These are phyloP conservation scores for Termitomyces bulborhizus DNA, from an alignment of 768 basidiomycete species.

Conservation along the genomic window DNA sequence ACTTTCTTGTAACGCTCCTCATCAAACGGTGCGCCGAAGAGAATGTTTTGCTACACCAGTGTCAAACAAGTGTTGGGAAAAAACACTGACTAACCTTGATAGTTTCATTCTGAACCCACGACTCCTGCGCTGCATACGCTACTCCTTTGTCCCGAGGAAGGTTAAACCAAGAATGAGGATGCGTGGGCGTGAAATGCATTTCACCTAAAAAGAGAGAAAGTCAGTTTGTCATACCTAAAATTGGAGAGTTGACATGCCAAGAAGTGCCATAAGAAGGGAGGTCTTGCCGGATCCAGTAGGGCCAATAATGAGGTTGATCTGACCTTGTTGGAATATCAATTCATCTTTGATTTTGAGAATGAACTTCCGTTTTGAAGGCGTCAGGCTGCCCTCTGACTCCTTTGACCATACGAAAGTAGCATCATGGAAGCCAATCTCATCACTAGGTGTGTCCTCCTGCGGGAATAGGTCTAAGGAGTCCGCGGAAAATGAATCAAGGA, in stretches of 20 bases:
- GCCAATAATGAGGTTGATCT: conserved; percentile 54
- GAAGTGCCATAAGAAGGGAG: conserved; percentile 57
- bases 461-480: conserved; percentile 10
- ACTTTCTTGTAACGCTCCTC: conserved; percentile 75
- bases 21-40: conserved; percentile 74
- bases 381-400: conserved; percentile 21
- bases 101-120: conserved; percentile 81
- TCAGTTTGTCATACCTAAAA: not conserved
- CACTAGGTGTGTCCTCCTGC: conserved; percentile 9
- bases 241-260: conserved; percentile 23
- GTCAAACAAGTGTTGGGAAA: not conserved
- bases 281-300: conserved; percentile 62
- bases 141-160: conserved; percentile 66
- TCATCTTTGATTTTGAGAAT: conserved; percentile 46
- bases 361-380: conserved; percentile 42
- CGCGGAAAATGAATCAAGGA: conserved; percentile 35
- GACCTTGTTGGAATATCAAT: conserved; percentile 44
- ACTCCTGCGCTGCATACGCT: conserved; percentile 78
- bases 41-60: conserved; percentile 59
- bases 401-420: conserved; percentile 54
- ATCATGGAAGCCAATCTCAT: conserved; percentile 45
- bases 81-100: conserved; percentile 37
- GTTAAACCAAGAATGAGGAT: conserved; percentile 56
- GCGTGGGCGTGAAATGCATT: conserved; percentile 54
- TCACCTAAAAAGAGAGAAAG: conserved; percentile 32